Percentiles rank a stretch among this genome's conserved stretches.
Evolutionary conservation across 2,329 filamentous ascomycete genomes (phyloP).

Genomic region (Kalaharituber pfeilii): DNA sequence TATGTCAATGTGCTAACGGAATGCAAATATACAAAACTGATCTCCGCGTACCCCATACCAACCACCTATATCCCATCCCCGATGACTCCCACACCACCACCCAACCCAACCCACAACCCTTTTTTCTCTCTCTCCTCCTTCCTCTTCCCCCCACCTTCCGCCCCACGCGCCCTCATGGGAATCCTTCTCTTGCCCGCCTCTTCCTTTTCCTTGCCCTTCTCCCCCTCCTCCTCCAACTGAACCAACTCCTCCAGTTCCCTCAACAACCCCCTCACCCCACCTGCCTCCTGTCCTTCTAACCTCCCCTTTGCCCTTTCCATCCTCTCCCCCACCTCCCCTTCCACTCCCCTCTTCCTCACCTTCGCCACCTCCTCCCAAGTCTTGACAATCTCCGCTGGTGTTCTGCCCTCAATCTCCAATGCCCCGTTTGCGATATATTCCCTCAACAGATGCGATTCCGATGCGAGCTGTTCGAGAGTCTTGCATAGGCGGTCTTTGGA

Average conservation of each 20-base stretch:
- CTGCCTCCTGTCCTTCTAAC: slow-evolving; percentile 4
- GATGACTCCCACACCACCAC: slow-evolving; percentile 18
- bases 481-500: slow-evolving; percentile 4
- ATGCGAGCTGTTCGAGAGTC: slow-evolving; percentile 2
- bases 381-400: background rate
- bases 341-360: background rate
- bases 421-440: background rate
- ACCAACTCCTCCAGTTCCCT: slow-evolving; percentile 8
- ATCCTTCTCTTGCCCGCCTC: slow-evolving; percentile 8
- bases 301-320: background rate
- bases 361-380: background rate
- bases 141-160: background rate
- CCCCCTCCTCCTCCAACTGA: slow-evolving; percentile 2
- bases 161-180: too few species aligned
- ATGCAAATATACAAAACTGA: too few species aligned
- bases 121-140: slow-evolving; percentile 9
- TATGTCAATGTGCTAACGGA: too few species aligned
- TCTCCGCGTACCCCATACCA: too few species aligned
- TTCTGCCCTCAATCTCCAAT: background rate
- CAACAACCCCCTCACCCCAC: too few species aligned
- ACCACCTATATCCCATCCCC: slow-evolving; percentile 27
- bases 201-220: slow-evolving; percentile 6
- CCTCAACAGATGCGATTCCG: background rate
- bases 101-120: too few species aligned
- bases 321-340: background rate